Evolutionary conservation across 768 basidiomycete species (phyloP).

Genomic region (Phylloporus sp.): DNA sequence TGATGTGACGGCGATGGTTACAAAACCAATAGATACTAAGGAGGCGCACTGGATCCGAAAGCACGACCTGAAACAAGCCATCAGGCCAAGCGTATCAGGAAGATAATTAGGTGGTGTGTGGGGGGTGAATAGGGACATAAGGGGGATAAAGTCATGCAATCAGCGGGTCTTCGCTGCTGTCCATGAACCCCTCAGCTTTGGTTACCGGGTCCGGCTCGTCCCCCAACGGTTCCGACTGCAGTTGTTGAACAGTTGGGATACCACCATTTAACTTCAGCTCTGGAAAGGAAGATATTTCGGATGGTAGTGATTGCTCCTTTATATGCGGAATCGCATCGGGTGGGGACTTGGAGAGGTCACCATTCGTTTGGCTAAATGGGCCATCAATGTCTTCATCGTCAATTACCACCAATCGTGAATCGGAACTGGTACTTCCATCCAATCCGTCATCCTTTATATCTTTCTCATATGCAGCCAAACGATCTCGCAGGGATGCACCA

Average conservation of each 20-base stretch:
- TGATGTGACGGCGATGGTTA: conserved; percentile 28
- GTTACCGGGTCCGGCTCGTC: conserved; percentile 52
- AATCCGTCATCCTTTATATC: conserved; percentile 38
- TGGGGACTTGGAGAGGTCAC: conserved; percentile 32
- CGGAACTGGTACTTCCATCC: conserved; percentile 16
- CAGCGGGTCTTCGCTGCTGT: conserved; percentile 59
- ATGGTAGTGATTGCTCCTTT: conserved; percentile 25
- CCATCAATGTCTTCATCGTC: conserved; percentile 33
- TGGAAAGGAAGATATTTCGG: conserved; percentile 47
- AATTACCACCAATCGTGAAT: conserved; percentile 27
- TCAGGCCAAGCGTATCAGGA: conserved; percentile 8
- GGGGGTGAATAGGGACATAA: background rate
- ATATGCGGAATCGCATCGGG: conserved; percentile 20
- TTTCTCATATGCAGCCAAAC: conserved; percentile 60
- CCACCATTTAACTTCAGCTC: conserved; percentile 47
- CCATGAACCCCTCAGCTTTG: conserved; percentile 62
- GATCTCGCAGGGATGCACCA: conserved; percentile 54
- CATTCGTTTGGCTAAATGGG: conserved; percentile 30
- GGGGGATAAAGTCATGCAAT: conserved; percentile 27
- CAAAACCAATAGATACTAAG: conserved; percentile 32
- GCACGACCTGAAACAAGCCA: conserved; percentile 12
- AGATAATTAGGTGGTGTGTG: conserved; percentile 4
- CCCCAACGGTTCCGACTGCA: conserved; percentile 47
- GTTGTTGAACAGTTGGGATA: conserved; percentile 44
- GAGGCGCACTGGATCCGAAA: conserved; percentile 23